phyloP scores from a whole-genome alignment of 2,329 filamentous ascomycete species.

The Pseudocercospora eumusae region DNA sequence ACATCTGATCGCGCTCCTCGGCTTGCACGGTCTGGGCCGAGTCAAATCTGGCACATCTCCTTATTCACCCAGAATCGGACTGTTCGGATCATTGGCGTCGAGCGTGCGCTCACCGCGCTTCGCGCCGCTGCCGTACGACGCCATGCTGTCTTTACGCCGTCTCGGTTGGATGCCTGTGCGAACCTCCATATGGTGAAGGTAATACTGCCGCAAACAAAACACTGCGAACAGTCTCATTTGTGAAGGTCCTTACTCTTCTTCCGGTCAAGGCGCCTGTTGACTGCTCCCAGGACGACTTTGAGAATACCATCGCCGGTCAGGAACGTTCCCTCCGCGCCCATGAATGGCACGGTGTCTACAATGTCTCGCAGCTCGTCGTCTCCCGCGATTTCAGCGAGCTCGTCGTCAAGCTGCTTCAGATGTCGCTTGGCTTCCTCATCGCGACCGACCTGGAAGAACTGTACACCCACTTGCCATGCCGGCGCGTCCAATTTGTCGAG shows the following conservation, averaged over 20 bases:
- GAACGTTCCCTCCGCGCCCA: conserved; percentile 50
- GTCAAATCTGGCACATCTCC: conserved; percentile 35
- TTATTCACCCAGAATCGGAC: conserved; percentile 51
- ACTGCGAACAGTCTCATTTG: neutral
- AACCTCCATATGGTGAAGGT: conserved; percentile 29
- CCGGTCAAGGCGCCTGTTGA: conserved; percentile 67
- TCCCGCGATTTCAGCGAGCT: conserved; percentile 56
- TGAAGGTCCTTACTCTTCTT: conserved; percentile 31
- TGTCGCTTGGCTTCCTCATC: conserved; percentile 66
- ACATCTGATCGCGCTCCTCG: neutral
- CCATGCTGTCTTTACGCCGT: conserved; percentile 36
- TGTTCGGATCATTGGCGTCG: conserved; percentile 51
- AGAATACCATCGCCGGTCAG: conserved; percentile 72
- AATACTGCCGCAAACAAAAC: conserved; percentile 12
- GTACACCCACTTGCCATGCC: conserved; percentile 82
- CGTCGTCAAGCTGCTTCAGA: conserved; percentile 74
- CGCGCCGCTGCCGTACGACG: conserved; percentile 33
- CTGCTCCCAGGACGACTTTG: conserved; percentile 78
- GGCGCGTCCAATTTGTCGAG: conserved; percentile 71
- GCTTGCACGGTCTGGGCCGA: neutral
- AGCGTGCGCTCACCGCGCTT: conserved; percentile 43
- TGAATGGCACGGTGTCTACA: conserved; percentile 84
- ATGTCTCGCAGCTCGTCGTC: conserved; percentile 72
- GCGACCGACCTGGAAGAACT: conserved; percentile 92
- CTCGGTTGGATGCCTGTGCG: conserved; percentile 23